A percentile compares a stretch with the other conserved stretches of the same genome.
Conservation (phyloP, 495 filamentous ascomycete genomes). For the Podospora anserina region DNA sequence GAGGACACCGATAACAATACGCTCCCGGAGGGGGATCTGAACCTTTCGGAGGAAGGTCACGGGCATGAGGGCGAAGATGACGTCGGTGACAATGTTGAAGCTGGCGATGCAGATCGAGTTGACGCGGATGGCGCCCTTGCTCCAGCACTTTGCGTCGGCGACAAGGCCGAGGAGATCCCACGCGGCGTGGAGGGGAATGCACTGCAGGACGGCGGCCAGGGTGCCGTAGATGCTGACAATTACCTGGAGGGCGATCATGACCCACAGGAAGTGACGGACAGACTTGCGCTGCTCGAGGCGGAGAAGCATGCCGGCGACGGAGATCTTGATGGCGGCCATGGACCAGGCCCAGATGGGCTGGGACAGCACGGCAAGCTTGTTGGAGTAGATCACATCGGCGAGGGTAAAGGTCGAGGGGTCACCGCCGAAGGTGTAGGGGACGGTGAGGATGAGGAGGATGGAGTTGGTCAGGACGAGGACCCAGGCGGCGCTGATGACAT, state of each 20-base stretch:
- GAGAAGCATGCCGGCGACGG: conserved; percentile 22
- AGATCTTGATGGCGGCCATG: conserved; percentile 24
- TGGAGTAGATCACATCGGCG: conserved; percentile 18
- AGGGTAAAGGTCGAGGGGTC: conserved; percentile 14
- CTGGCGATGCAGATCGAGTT: conserved; percentile 18
- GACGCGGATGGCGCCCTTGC: conserved; percentile 14
- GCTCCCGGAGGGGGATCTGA: conserved; percentile 22
- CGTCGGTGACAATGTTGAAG: conserved; percentile 26
- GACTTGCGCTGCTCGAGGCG: conserved; percentile 16
- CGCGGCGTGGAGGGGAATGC: conserved; percentile 18
- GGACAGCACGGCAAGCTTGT: conserved; percentile 21
- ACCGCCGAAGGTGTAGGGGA: conserved; percentile 20
- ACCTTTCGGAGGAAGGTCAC: conserved; percentile 20
- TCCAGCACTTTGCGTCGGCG: conserved; percentile 18
- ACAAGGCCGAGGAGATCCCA: conserved; percentile 19
- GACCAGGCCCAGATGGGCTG: conserved; percentile 25
- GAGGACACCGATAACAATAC: conserved; percentile 21
- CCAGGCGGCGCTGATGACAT: conserved; percentile 20
- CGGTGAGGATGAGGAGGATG: conserved; percentile 17
- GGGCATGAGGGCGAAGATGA: conserved; percentile 22
- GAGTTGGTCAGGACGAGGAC: conserved; percentile 16
- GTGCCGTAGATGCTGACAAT: conserved; percentile 19
- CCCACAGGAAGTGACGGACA: conserved; percentile 14
- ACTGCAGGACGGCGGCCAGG: conserved; percentile 13
- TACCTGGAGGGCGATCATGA: conserved; percentile 18